Evolutionary conservation across 768 basidiomycete genomes (phyloP).

Genomic region (Suillus cothurnatus): DNA sequence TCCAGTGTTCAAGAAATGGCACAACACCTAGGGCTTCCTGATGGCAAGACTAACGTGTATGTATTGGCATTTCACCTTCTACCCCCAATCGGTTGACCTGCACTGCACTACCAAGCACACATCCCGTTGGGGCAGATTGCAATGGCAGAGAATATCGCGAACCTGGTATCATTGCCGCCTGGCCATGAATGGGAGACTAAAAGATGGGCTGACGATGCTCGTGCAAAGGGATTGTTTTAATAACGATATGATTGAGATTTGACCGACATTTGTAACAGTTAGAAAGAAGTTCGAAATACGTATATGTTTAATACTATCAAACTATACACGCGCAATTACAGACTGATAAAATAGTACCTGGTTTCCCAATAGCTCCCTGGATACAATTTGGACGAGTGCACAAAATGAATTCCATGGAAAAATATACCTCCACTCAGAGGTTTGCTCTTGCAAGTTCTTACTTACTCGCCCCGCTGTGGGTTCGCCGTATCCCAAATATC

Average conservation of each 20-base stretch:
- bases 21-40: not conserved
- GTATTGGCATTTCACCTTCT: not conserved
- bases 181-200: not conserved
- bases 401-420: not conserved
- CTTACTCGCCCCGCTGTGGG: conserved; percentile 2
- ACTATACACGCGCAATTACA: not conserved
- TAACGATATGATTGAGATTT: not conserved
- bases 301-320: not conserved
- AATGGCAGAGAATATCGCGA: not conserved
- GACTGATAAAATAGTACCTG: not conserved
- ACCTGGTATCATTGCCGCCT: conserved; percentile 31
- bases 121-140: not conserved
- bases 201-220: not conserved
- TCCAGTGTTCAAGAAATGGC: not conserved
- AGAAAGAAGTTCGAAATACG: not conserved
- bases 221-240: not conserved
- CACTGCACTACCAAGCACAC: not conserved
- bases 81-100: not conserved
- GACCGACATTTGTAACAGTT: not conserved
- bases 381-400: not conserved
- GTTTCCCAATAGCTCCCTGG: not conserved
- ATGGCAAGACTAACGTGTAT: not conserved
- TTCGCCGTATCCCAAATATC: conserved; percentile 16
- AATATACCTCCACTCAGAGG: not conserved
- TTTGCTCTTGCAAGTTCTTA: not conserved